Conservation (phyloP, 192 early-diverging fungal species). For the Linnemannia exigua region DNA sequence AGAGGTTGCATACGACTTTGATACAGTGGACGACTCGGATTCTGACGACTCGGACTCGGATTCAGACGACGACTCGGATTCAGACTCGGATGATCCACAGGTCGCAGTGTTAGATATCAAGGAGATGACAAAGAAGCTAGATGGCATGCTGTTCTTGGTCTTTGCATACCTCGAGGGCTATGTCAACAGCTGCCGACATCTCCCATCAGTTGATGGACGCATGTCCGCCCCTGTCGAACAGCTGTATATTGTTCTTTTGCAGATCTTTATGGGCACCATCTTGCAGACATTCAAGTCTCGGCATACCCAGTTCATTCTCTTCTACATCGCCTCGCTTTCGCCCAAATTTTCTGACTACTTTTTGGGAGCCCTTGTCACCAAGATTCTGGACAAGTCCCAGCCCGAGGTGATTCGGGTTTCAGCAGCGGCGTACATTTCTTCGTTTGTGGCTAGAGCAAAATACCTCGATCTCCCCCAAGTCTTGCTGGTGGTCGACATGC, state of each 20-base stretch:
- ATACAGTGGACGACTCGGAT: conserved; percentile 45
- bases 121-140: conserved; percentile 78
- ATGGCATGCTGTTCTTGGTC: conserved; percentile 77
- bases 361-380: conserved; percentile 78
- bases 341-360: conserved; percentile 80
- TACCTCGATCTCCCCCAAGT: conserved; percentile 78
- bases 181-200: conserved; percentile 45
- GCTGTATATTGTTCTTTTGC: conserved; percentile 77
- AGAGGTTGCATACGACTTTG: conserved; percentile 45
- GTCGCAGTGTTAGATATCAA: conserved; percentile 62
- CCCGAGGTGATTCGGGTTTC: conserved; percentile 81
- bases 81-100: conserved; percentile 58
- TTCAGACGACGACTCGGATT: conserved; percentile 62
- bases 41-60: conserved; percentile 57
- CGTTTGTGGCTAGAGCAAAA: conserved; percentile 89
- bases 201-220: conserved; percentile 30
- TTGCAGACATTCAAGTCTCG: conserved; percentile 91
- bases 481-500: conserved; percentile 72
- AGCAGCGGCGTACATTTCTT: conserved; percentile 87
- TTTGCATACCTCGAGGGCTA: conserved; percentile 70
- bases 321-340: conserved; percentile 77
- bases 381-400: conserved; percentile 67
- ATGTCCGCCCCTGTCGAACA: conserved; percentile 51
- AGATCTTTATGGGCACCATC: conserved; percentile 84
- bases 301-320: conserved; percentile 93